Conservation (phyloP, 2,329 filamentous ascomycete species). For the Graphium sp. region DNA sequence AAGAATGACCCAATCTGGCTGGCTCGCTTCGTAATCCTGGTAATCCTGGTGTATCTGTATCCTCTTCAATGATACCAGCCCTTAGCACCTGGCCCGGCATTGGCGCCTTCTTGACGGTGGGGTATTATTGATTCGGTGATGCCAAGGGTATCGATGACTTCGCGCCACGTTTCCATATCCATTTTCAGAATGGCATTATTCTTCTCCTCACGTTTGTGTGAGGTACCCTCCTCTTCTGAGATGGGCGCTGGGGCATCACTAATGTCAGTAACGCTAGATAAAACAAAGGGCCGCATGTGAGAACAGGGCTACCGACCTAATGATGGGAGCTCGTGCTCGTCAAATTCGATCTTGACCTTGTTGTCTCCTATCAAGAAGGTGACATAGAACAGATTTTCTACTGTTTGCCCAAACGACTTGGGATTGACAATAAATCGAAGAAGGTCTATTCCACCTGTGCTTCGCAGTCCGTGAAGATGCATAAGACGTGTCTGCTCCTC, state of each 20-base stretch:
- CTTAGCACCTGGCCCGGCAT: slow-evolving; percentile 31
- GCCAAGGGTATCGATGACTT: slow-evolving; percentile 58
- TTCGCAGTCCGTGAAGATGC: slow-evolving; percentile 46
- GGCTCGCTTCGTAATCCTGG: slow-evolving; percentile 1
- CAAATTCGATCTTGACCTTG: slow-evolving; percentile 54
- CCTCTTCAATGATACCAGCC: slow-evolving; percentile 46
- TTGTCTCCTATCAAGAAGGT: slow-evolving; percentile 89
- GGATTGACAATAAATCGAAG: slow-evolving; percentile 87
- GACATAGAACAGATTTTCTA: slow-evolving; percentile 94
- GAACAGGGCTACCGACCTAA: slow-evolving; percentile 47
- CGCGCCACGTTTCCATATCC: slow-evolving; percentile 70
- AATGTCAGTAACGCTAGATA: neutral
- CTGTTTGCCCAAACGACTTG: slow-evolving; percentile 76
- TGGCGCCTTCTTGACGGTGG: slow-evolving; percentile 49
- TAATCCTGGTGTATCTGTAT: neutral
- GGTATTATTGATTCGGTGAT: slow-evolving; percentile 71
- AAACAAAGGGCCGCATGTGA: neutral
- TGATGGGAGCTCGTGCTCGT: slow-evolving; percentile 60
- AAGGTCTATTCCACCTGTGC: slow-evolving; percentile 56
- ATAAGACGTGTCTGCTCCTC: slow-evolving; percentile 35
- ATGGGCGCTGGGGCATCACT: slow-evolving; percentile 13
- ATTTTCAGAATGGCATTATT: slow-evolving; percentile 82
- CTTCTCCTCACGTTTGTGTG: slow-evolving; percentile 35
- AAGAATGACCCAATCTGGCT: neutral
- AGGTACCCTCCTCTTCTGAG: slow-evolving; percentile 27